Percentiles rank a stretch among this genome's conserved stretches.
Evolutionary conservation across 345 rosid genomes (phyloP).

Genomic region (Linum trigynum): DNA sequence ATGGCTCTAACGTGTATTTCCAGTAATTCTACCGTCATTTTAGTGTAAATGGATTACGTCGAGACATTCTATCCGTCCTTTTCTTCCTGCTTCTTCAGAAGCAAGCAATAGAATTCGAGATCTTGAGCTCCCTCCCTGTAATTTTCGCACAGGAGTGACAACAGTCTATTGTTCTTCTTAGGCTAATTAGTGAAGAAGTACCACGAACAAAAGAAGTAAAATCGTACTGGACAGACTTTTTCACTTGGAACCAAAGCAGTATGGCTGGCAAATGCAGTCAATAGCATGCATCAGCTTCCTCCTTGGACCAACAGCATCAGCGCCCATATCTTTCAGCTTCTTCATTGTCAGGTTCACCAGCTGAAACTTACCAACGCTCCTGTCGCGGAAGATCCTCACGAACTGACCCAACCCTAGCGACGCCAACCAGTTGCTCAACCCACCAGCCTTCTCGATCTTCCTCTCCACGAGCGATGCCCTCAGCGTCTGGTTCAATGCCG

Average conservation of each 20-base stretch:
- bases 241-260: conserved; percentile 31
- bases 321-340: conserved; percentile 97
- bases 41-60: neutral
- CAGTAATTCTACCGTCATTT: neutral
- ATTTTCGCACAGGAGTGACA: too few species aligned
- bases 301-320: conserved; percentile 80
- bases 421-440: conserved; percentile 62
- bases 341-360: conserved; percentile 76
- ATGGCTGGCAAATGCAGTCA: conserved; percentile 67
- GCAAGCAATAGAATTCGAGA: neutral
- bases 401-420: conserved; percentile 75
- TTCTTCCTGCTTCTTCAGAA: neutral
- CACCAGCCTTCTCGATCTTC: conserved; percentile 72
- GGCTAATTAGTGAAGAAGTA: too few species aligned
- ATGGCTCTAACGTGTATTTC: conserved; percentile 41
- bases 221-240: neutral
- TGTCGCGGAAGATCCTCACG: conserved; percentile 54
- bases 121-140: neutral
- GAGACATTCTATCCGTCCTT: neutral
- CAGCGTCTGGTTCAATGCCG: conserved; percentile 39
- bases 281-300: conserved; percentile 92
- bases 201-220: too few species aligned
- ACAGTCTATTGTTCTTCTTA: too few species aligned
- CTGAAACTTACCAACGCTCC: conserved; percentile 53
- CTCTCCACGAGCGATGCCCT: conserved; percentile 63